Evolutionary conservation across 192 early-diverging fungal species (phyloP).

Genomic region (Gamsiella multidivaricata): DNA sequence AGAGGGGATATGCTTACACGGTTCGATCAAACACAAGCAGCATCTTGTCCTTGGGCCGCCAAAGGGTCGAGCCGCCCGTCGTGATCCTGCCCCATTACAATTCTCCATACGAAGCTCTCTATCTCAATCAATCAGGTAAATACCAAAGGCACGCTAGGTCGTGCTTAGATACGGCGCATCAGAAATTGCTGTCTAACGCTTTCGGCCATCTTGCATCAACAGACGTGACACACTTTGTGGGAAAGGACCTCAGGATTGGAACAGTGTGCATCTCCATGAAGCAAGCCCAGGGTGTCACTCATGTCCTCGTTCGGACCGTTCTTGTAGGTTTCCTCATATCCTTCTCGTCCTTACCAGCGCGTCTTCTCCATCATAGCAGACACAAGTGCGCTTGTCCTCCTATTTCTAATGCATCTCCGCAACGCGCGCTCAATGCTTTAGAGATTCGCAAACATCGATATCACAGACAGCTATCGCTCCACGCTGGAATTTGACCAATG

Average conservation of each 20-base stretch:
- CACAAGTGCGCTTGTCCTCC: too few species aligned
- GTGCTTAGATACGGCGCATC: too few species aligned
- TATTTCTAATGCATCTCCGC: neutral
- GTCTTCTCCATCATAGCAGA: too few species aligned
- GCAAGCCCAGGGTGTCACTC: constrained; percentile 9
- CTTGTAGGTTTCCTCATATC: constrained; percentile 16
- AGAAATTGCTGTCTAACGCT: neutral
- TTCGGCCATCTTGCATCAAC: neutral
- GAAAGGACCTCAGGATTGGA: constrained; percentile 36
- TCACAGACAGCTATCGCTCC: constrained; percentile 1
- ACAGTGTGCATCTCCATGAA: constrained; percentile 31
- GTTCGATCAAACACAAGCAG: constrained; percentile 33
- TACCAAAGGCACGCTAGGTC: too few species aligned
- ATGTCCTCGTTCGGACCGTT: constrained; percentile 38
- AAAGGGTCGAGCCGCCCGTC: constrained; percentile 28
- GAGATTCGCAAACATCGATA: constrained; percentile 31
- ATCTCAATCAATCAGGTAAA: constrained; percentile 25
- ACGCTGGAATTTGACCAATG: constrained; percentile 14
- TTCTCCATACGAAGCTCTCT: constrained; percentile 37
- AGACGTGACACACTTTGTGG: constrained; percentile 25
- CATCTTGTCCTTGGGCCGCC: constrained; percentile 13
- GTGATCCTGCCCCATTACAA: constrained; percentile 43
- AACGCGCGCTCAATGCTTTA: neutral
- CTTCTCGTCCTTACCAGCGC: neutral
- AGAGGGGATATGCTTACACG: constrained; percentile 16